These are phyloP conservation scores for Verbena officinalis DNA, from an alignment of 257 asterid genomes.

Conservation along the genomic window DNA sequence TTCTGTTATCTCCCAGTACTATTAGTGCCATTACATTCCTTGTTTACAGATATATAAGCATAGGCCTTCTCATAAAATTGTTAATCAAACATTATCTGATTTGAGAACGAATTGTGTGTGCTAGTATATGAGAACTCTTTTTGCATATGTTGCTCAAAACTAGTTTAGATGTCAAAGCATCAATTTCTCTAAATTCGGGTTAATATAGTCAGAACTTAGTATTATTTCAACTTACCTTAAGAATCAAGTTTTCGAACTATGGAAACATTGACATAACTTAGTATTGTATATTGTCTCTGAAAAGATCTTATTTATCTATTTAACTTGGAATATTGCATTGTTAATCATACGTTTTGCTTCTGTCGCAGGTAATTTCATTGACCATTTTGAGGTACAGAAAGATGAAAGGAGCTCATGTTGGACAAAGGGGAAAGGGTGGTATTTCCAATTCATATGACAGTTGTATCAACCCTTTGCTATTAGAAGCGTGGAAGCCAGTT, in stretches of 20 bases:
- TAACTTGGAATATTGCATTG: constrained; percentile 16
- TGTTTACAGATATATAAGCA: neutral
- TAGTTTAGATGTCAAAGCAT: neutral
- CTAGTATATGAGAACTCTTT: neutral
- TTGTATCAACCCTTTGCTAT: constrained; percentile 47
- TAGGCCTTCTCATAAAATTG: neutral
- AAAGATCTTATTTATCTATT: constrained; percentile 10
- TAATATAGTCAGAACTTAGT: neutral
- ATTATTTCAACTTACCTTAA: neutral
- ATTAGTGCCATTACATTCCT: neutral
- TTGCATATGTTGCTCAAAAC: neutral
- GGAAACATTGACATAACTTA: neutral
- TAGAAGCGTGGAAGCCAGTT: constrained; percentile 93
- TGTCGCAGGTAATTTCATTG: constrained; percentile 72
- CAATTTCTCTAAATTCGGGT: neutral
- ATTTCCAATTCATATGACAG: constrained; percentile 22
- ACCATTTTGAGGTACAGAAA: constrained; percentile 73
- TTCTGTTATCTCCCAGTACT: neutral
- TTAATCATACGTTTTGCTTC: constrained; percentile 20
- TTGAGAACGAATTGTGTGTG: neutral
- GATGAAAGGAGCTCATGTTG: constrained; percentile 55
- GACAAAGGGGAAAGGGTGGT: constrained; percentile 38
- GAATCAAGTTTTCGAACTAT: constrained; percentile 12
- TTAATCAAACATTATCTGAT: neutral
- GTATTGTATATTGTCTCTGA: neutral